Evolutionary conservation across 805 yeast species (phyloP), one percentile per base, ranked within the genome.

Genomic region (Yarrowia divulgata): DNA sequence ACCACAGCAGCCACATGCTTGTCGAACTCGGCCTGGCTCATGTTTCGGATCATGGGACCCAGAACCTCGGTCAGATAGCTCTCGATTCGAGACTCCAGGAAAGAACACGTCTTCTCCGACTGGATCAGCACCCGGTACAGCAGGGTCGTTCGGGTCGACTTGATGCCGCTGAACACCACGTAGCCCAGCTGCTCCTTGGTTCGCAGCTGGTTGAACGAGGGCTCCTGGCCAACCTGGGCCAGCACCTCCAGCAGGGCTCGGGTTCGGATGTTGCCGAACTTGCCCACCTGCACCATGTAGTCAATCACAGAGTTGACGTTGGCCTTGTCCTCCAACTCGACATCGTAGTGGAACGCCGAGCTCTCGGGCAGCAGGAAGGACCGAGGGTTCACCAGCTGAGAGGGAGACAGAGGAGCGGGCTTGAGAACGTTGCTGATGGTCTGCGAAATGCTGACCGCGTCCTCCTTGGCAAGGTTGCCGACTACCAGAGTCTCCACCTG

Each of bases 121-220:
- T 94, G 99, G 64, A 93, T 84, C 72, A 93, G 80, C 14, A 95
- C 79, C 74, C 95, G 83, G 73, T 87, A 84, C 14, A 94, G 93
- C 76, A 86, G 83, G 7, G 89, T 85, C 29, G 95, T 88, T 75
- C 96, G 85, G 3, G 91, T 85, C 71, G 83, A 83, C 71, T 89
- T 81, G 34, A 85, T 80, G 0, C 96, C 90, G 54, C 95, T 87
- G 76, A 91, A 92, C 0, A 94, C 99, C 71, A 94, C 93, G 75
- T 94, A 94, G 1, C 99, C 99, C 40, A 94, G 83, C 78, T 95
- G 98, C 79, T 94, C 98, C 74, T 91, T 89, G 8, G 99, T 94
- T 78, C 99, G 85, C 70, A 94, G 83, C 71, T 90, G 90, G 75
- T 91, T 89, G 79, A 94, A 95, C 70, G 94, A 90, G 5, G 97